These are phyloP conservation scores for Athelia sp. DNA, from an alignment of 1,284 basidiomycete species.

Conservation along the genomic window DNA sequence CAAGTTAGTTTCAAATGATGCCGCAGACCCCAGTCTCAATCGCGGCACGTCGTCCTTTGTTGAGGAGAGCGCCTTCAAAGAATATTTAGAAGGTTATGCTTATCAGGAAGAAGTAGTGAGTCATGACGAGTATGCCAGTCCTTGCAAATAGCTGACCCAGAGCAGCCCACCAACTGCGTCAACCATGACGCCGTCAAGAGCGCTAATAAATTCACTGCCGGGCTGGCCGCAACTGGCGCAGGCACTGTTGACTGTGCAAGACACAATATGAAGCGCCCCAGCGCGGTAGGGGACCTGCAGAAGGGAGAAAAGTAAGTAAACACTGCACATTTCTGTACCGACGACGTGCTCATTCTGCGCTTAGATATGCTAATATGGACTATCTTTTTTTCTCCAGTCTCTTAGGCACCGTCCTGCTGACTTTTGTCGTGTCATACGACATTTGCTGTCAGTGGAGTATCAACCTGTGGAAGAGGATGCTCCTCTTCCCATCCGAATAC, in stretches of 20 bases:
- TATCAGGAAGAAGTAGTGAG: no score
- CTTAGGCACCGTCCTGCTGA: not conserved
- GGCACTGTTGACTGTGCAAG: not conserved
- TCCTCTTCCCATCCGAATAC: not conserved
- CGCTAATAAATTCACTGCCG: no score
- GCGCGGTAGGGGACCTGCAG: not conserved
- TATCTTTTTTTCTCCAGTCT: not conserved
- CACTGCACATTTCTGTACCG: no score
- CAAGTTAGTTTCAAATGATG: no score
- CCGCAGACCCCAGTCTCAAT: no score
- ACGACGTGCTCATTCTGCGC: not conserved
- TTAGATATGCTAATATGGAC: conserved; percentile 1
- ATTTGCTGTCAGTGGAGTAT: conserved; percentile 9
- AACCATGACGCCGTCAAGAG: no score
- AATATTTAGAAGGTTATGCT: no score
- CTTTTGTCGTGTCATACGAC: conserved; percentile 9
- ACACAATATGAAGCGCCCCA: not conserved
- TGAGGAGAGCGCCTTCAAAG: no score
- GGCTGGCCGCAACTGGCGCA: not conserved
- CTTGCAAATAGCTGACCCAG: no score
- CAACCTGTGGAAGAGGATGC: conserved; percentile 3
- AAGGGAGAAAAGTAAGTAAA: not conserved
- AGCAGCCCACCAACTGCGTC: no score
- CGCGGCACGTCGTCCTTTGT: no score
- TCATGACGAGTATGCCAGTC: no score